Conservation (phyloP, 202 grass and related monocot species). For the Elaeis oleifera region DNA sequence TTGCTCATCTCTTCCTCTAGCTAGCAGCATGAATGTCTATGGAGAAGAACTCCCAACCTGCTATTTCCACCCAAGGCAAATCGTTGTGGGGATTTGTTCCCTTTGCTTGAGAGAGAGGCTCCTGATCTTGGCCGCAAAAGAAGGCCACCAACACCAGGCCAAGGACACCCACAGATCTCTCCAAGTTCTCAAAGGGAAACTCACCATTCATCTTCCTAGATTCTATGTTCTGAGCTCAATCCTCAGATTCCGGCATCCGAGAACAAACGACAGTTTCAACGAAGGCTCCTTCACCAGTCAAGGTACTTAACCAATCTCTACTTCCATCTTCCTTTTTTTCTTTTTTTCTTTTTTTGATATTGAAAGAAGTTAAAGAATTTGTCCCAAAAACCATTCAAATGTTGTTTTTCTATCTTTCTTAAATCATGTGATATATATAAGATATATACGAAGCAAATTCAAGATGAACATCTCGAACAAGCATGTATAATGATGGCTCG, state of each 20-base stretch:
- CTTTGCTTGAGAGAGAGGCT: slow-evolving; percentile 11
- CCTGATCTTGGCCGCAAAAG: background rate
- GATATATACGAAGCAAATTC: too few species aligned
- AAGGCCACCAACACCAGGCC: background rate
- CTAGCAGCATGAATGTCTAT: background rate
- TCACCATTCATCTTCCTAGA: background rate
- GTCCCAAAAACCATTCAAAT: too few species aligned
- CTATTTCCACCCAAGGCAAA: slow-evolving; percentile 7
- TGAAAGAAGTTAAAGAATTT: too few species aligned
- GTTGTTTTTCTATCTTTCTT: too few species aligned
- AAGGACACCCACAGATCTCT: background rate
- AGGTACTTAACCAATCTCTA: background rate
- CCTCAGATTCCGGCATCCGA: background rate
- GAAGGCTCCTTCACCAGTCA: background rate
- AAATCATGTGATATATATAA: too few species aligned
- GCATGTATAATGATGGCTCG: too few species aligned
- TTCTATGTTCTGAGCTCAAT: slow-evolving; percentile 6
- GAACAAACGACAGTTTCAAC: background rate
- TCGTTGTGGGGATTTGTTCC: slow-evolving; percentile 9
- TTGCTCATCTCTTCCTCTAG: too few species aligned
- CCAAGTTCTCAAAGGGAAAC: background rate
- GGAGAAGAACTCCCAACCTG: background rate
- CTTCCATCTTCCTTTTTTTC: too few species aligned
- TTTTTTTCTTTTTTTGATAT: too few species aligned
- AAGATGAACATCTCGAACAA: too few species aligned